These are phyloP conservation scores for Candida buenavistaensis DNA, from an alignment of 1,139 yeast species.

Conservation along the genomic window DNA sequence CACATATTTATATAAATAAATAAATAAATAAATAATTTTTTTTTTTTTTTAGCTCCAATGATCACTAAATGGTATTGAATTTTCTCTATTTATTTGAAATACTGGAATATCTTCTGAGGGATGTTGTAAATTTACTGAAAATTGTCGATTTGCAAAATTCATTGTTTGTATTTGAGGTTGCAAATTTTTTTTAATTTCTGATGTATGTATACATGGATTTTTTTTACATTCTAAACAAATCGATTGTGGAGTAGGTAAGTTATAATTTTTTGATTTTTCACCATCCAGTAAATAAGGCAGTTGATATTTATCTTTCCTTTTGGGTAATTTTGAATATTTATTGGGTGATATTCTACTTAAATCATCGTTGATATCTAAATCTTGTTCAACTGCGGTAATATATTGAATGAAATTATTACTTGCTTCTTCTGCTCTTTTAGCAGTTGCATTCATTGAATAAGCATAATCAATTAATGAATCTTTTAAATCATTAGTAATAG, in stretches of 20 bases:
- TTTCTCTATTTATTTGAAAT: constrained; percentile 4
- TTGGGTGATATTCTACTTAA: constrained; percentile 12
- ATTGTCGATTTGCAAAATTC: background rate
- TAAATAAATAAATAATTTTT: background rate
- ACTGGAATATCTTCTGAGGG: constrained; percentile 1
- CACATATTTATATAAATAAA: constrained; percentile 4
- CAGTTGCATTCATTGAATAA: constrained; percentile 32
- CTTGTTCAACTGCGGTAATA: constrained; percentile 7
- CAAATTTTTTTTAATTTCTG: too few relatives aligned
- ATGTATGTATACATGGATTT: constrained; percentile 11
- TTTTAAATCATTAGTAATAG: constrained; percentile 46
- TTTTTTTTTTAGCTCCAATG: constrained; percentile 9
- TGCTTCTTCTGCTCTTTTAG: constrained; percentile 28
- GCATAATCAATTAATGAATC: constrained; percentile 46
- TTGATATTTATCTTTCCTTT: constrained; percentile 4
- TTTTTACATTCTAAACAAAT: constrained; percentile 13
- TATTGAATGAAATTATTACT: constrained; percentile 28
- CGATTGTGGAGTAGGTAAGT: constrained; percentile 15
- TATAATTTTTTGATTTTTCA: constrained; percentile 10
- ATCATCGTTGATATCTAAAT: constrained; percentile 6
- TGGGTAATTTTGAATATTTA: constrained; percentile 12
- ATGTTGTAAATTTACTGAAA: background rate
- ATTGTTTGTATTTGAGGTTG: background rate
- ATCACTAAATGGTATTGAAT: constrained; percentile 8
- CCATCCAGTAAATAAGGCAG: constrained; percentile 2